These are phyloP conservation scores for Aspergillus ruber DNA, from an alignment of 2,329 filamentous ascomycete species.

Conservation along the genomic window DNA sequence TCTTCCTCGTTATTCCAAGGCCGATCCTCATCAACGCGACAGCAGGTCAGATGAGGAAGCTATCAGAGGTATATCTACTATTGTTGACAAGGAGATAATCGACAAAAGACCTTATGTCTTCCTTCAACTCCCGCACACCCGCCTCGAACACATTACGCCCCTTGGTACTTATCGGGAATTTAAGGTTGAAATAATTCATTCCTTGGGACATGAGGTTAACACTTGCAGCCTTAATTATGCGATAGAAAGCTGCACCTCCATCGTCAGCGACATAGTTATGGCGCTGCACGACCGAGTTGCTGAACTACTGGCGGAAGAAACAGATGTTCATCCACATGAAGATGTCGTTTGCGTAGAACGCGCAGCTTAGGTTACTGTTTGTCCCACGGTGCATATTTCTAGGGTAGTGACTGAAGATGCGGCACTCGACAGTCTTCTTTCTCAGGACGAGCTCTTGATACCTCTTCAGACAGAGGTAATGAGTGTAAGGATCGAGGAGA, in stretches of 20 bases:
- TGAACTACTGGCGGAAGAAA: slow-evolving; percentile 38
- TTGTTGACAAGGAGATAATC: slow-evolving; percentile 31
- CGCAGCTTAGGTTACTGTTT: not conserved
- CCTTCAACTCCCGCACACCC: slow-evolving; percentile 32
- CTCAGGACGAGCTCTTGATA: slow-evolving; percentile 13
- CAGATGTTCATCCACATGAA: not conserved
- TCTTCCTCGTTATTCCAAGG: slow-evolving; percentile 2
- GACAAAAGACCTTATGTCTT: slow-evolving; percentile 29
- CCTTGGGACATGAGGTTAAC: slow-evolving; percentile 37
- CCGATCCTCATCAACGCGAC: slow-evolving; percentile 24
- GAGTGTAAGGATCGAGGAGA: slow-evolving; percentile 12
- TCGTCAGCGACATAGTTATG: slow-evolving; percentile 35
- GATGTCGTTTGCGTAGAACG: not conserved
- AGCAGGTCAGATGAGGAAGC: slow-evolving; percentile 42
- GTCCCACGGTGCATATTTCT: slow-evolving; percentile 8
- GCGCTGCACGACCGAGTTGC: slow-evolving; percentile 33
- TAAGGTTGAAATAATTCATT: slow-evolving; percentile 18
- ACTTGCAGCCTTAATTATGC: slow-evolving; percentile 32
- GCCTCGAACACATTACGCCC: slow-evolving; percentile 19
- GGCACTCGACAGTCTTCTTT: slow-evolving; percentile 23
- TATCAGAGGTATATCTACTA: slow-evolving; percentile 33
- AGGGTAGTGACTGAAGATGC: slow-evolving; percentile 23
- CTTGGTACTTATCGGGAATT: slow-evolving; percentile 22
- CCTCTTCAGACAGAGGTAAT: slow-evolving; percentile 19
- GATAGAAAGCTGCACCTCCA: slow-evolving; percentile 43